Evolutionary conservation across 352 stramenopile genomes (phyloP), one percentile per base, ranked within the genome.

Genomic region (Globisporangium radiosum): DNA sequence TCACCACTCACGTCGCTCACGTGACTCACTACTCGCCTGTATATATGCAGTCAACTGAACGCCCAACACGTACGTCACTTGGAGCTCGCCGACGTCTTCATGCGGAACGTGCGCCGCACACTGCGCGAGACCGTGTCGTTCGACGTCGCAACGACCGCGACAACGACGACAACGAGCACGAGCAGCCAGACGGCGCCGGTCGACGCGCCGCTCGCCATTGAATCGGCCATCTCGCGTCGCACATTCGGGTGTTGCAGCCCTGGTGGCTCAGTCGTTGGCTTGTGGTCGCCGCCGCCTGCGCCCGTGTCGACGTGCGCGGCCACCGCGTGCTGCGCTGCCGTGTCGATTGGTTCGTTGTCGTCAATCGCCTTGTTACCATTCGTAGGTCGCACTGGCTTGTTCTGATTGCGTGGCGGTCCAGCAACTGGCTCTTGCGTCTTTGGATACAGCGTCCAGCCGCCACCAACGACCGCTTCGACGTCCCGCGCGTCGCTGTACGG

Each of bases 101-200:
- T 60, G 33, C 68, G 72, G 62, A 77, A 80, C 65, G 68, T 59
- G 55, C 65, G 72, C 37, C 81, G 81, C 47, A 89, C 79, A 19
- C 59, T 64, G 17, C 70, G 64, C 40, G 81, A 92, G 38, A 83
- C 59, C 17, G 69, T 63, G 62, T 93, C 81, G 62, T 88, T 93
- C 44, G 83, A 90, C 59, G 83, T 66, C 52, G 66, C 68, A 19
- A 93, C 72, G 51, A 93, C 78, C 10, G 85, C 36, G 17, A 76
- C 70, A 3, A 57, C 64, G n/a, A 71, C 73, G 2, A 89, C 60
- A 33, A 84, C 65, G 38, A 90, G 55, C 33, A 88, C 17, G 51
- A 91, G 70, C 43, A 90, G 60, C 65, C 77, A 71, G 51, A 88
- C 54, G 33, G 72, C 71, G 45, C 73, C 64, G 43, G 66, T 69